phyloP scores from a whole-genome alignment of 1,139 yeast species.

The Candida buenavistaensis region DNA sequence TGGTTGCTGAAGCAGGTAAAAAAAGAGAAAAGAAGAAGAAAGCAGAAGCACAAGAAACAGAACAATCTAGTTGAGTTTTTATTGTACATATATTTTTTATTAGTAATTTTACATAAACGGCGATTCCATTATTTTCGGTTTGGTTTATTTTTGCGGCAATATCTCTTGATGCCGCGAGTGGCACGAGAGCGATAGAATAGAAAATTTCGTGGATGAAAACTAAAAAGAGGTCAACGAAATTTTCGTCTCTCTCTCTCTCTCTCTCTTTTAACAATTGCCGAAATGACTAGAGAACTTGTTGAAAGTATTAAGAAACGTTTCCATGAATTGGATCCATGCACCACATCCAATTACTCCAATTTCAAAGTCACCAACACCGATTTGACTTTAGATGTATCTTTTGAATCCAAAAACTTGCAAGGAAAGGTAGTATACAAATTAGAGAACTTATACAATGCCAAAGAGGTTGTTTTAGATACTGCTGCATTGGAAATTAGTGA shows the following conservation, averaged over 20 bases:
- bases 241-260: background rate
- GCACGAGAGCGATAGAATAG: conserved; percentile 4
- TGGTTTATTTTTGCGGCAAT: conserved; percentile 4
- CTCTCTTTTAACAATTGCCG: background rate
- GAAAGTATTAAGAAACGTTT: conserved; percentile 12
- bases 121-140: too few species aligned
- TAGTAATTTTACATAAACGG: too few species aligned
- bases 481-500: conserved; percentile 25
- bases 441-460: conserved; percentile 11
- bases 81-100: background rate
- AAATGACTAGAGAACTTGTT: conserved; percentile 6
- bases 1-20: conserved; percentile 88
- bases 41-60: background rate
- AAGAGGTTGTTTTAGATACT: conserved; percentile 30
- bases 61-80: background rate
- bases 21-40: conserved; percentile 60
- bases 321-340: conserved; percentile 58
- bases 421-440: conserved; percentile 31
- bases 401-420: conserved; percentile 25
- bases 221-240: too few species aligned
- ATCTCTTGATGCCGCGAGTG: background rate
- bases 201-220: too few species aligned
- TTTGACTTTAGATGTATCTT: conserved; percentile 29
- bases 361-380: conserved; percentile 45
- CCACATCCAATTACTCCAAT: conserved; percentile 65